These are phyloP conservation scores for Thuja plicata DNA, from an alignment of 83 land plant species.

Conservation along the genomic window DNA sequence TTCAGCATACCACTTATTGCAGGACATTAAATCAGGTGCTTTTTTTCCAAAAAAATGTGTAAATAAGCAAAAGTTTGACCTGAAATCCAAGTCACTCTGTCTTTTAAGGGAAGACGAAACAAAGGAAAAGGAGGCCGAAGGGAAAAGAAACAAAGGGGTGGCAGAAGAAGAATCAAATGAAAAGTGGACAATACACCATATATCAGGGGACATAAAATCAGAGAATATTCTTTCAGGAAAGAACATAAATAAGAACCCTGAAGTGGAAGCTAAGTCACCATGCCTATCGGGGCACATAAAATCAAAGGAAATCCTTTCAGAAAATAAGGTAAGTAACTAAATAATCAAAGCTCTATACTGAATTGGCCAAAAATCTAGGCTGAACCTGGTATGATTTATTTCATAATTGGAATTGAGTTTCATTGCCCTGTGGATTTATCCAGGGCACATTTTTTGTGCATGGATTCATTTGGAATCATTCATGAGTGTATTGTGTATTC, in stretches of 20 bases:
- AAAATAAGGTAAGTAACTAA: background rate
- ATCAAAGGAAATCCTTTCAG: background rate
- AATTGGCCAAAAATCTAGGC: too few species aligned
- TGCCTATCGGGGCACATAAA: background rate
- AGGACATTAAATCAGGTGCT: background rate
- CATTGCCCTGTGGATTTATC: too few species aligned
- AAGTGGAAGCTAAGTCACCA: background rate
- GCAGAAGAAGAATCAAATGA: background rate
- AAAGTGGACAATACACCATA: background rate
- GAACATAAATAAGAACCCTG: background rate
- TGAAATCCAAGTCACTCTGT: background rate
- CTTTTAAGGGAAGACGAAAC: background rate
- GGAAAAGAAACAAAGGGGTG: background rate
- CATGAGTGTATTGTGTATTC: too few species aligned
- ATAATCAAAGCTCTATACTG: too few species aligned
- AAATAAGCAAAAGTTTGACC: background rate
- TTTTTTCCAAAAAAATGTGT: background rate
- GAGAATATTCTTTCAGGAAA: background rate
- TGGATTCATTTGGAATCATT: too few species aligned
- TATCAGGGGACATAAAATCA: background rate
- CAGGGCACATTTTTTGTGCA: too few species aligned
- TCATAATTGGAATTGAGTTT: too few species aligned
- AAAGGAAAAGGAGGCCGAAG: background rate
- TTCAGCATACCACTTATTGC: background rate
- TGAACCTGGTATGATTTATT: too few species aligned